Evolutionary conservation across 1,284 basidiomycete genomes (phyloP), one percentile per base, ranked within the genome.

Genomic region (Flammula alnicola): DNA sequence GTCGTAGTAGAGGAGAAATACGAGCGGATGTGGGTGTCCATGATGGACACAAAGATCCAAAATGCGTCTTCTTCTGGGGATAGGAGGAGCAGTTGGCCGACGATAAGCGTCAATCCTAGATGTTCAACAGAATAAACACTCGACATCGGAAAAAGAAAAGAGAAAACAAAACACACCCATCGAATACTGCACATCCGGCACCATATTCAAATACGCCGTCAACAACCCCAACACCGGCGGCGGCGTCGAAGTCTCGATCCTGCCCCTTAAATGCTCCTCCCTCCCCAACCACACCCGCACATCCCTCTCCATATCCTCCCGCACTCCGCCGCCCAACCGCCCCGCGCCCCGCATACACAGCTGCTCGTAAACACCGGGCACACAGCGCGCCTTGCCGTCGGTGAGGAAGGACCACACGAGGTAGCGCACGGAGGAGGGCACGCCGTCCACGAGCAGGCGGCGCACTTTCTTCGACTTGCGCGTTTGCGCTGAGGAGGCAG

Each of bases 11-110:
- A 68, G 26, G 86, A 81, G 66, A 92, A 96, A 67, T 95, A 95
- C 3, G 88, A 79, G 22, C 89, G 86, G 5, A 94, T 74, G 52
- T 89, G 81, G 5, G 83, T 79, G 55, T 91, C 87, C 89, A 92
- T 92, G 55, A 91, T 71, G 1, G 88, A 88, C 7, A 92, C 79
- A 60, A 97, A 88, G 3, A 92, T 93, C 93, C 92, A 97, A 65
- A 98, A 98, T 0, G 92, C 90, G 55, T 96, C 92, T 67, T 97
- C 93, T 53, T 94, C 90, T 0, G 89, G 91, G 1, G 91, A 85
- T 51, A 93, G 86, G 22, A 92, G 74, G 0, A 97, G 70, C 20
- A 96, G 71, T 47, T 91, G 84, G 0, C 90, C 93, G 8, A 86
- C 85, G 41, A 97, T 81, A 12, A 84, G 71, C 3, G 86, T 83